Evolutionary conservation across 768 basidiomycete genomes (phyloP).

Genomic region (Agrocybe pediades): DNA sequence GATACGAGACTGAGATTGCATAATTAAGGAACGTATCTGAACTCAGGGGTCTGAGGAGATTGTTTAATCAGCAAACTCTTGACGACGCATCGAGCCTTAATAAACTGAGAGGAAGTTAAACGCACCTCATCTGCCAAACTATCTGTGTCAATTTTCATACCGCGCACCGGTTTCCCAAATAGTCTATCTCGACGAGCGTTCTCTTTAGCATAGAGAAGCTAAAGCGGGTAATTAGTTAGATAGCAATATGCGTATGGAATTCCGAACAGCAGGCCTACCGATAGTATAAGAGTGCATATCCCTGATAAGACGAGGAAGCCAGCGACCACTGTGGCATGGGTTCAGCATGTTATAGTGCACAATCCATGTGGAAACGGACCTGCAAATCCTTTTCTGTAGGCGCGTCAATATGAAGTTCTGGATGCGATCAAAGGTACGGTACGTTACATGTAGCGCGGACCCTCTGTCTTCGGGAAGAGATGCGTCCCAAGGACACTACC

Average conservation of each 20-base stretch:
- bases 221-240: conserved; percentile 21
- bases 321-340: neutral
- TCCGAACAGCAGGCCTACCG: conserved; percentile 36
- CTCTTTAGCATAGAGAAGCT: conserved; percentile 64
- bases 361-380: conserved; percentile 23
- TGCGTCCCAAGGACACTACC: conserved; percentile 75
- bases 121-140: conserved; percentile 68
- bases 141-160: conserved; percentile 59
- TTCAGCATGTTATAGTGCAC: neutral
- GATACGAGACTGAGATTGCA: neutral
- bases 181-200: conserved; percentile 56
- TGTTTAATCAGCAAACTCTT: neutral
- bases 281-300: conserved; percentile 49
- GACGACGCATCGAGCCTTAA: neutral
- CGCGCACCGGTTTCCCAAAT: conserved; percentile 50
- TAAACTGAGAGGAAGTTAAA: too few species aligned
- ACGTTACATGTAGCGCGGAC: conserved; percentile 65
- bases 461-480: conserved; percentile 64
- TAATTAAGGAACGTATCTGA: conserved; percentile 52
- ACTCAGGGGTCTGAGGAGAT: conserved; percentile 53
- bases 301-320: conserved; percentile 58
- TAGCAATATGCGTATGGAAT: neutral
- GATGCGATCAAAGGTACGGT: neutral
- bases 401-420: neutral
- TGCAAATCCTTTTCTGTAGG: conserved; percentile 58